These are phyloP conservation scores for Heliocybe sulcata DNA, from an alignment of 1,284 basidiomycete genomes.

Conservation along the genomic window DNA sequence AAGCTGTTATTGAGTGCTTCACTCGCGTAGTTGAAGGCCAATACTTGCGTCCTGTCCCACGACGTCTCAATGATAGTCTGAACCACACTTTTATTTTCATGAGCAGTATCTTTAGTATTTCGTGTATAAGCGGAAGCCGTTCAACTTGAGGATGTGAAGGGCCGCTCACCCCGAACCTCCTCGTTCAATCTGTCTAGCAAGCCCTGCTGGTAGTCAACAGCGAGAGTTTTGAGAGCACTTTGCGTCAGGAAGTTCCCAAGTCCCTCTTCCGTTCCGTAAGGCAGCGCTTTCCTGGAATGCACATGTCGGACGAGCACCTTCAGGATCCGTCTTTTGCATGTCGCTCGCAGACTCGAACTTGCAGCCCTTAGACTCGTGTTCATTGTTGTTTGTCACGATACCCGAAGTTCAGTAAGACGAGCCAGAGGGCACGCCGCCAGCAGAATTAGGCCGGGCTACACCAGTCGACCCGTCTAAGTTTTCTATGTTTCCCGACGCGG, in stretches of 20 bases:
- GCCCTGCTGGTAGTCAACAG: constrained; percentile 79
- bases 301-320: constrained; percentile 28
- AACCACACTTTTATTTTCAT: constrained; percentile 54
- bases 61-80: constrained; percentile 77
- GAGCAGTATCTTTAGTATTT: constrained; percentile 40
- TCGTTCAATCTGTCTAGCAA: constrained; percentile 70
- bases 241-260: constrained; percentile 72
- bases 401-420: too few species aligned
- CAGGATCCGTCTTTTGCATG: background rate
- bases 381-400: too few species aligned
- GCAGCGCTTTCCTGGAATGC: constrained; percentile 51
- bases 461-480: background rate
- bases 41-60: constrained; percentile 47
- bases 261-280: constrained; percentile 63
- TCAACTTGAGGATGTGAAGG: background rate
- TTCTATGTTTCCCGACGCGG: background rate
- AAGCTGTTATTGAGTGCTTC: constrained; percentile 94
- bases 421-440: background rate
- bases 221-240: constrained; percentile 55
- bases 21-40: constrained; percentile 90
- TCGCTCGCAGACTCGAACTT: background rate
- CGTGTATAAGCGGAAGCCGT: background rate
- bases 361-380: background rate
- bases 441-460: too few species aligned
- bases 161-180: constrained; percentile 58